Conservation (phyloP, 331 rosid species). For the Rhamnella rubrinervis region DNA sequence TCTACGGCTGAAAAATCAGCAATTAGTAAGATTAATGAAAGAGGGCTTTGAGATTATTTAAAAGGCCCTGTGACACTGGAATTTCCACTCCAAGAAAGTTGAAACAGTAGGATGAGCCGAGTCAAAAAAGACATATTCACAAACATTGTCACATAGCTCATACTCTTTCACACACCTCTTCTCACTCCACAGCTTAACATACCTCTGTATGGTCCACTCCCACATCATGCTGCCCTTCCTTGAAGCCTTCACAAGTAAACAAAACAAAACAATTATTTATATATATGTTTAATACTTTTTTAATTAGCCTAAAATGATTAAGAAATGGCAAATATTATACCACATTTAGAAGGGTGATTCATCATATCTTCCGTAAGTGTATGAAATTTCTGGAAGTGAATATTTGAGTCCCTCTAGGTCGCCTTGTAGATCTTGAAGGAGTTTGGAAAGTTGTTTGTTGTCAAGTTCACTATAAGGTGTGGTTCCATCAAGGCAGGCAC, state of each 20-base stretch:
- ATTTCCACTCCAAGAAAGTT: too few species aligned
- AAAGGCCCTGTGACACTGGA: too few species aligned
- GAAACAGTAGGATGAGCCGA: too few species aligned
- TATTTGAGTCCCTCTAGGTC: conserved; percentile 24
- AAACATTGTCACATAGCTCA: conserved; percentile 12
- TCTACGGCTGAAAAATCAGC: too few species aligned
- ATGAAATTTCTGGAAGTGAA: conserved; percentile 20
- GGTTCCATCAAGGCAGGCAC: conserved; percentile 1
- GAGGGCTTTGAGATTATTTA: too few species aligned
- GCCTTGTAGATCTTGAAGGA: conserved; percentile 3
- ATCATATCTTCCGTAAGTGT: too few species aligned
- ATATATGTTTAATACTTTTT: background rate
- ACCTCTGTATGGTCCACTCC: conserved; percentile 27
- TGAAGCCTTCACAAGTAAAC: conserved; percentile 14
- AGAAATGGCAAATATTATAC: conserved; percentile 1
- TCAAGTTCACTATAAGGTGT: conserved; percentile 11
- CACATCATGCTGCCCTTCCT: conserved; percentile 31
- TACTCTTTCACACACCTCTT: background rate
- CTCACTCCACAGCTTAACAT: conserved; percentile 25
- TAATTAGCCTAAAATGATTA: background rate
- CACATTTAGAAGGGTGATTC: conserved; percentile 39
- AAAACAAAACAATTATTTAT: background rate
- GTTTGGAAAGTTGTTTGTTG: conserved; percentile 6
- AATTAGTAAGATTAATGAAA: too few species aligned
- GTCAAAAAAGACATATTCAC: too few species aligned